Evolutionary conservation across 345 rosid species (phyloP), one percentile per base, ranked within the genome.

Genomic region (Salix brachista): DNA sequence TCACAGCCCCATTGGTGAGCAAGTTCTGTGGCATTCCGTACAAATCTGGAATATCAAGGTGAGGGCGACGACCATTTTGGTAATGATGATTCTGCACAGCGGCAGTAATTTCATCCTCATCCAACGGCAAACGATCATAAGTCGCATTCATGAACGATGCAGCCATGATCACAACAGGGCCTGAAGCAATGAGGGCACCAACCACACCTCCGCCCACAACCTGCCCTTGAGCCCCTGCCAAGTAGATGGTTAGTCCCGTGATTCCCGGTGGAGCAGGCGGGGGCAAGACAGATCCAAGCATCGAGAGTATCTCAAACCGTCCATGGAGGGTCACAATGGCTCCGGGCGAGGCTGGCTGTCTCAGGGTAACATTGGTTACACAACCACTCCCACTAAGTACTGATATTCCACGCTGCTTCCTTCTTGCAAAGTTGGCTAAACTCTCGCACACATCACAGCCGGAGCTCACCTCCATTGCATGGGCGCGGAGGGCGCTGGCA

Each of bases 191-290:
- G 19, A 95, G 88, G 65, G 93, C 85, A 50, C 97, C 97, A 62
- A 91, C 94, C 52, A 93, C 93, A 23, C 80, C 92, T 21, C 97
- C 99, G 19, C 99, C 99, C 50, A 95, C 96, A 67, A 95, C 93
- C 79, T 95, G 99, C 36, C 99, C 99, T 69, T 91, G 99, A 54
- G 90, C 88, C 70, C 99, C 97, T 18, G 97, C 91, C n/a, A 95
- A 76, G 88, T 93, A 93, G 78, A 95, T 87, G 71, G 94, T 93
- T 17, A 95, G 81, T 73, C 99, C 97, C 0, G 91, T 90, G 56
- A 95, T 88, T 37, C 97, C 97, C 0, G 89, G 91, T 0, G 97
- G 97, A 69, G 97, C 92, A 1, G 97, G 97, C 10, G 96, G 97
- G 11, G 97, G 99, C 83, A 96, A 85, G 85, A 93, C 85, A 0